phyloP scores from a whole-genome alignment of 768 basidiomycete species.

The Phaffia australis region DNA sequence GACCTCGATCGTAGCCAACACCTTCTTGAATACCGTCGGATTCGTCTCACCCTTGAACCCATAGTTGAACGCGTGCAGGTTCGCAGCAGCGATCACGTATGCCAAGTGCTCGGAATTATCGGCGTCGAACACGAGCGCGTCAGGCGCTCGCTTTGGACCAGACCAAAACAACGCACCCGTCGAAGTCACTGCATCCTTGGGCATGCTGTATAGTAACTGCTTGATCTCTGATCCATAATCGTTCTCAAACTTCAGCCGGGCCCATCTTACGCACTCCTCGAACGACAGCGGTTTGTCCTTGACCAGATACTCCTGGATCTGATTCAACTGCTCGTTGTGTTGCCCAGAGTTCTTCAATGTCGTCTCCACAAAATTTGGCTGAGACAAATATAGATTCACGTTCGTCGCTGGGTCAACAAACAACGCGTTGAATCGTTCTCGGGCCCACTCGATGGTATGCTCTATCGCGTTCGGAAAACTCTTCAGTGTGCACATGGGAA shows the following conservation, averaged over 20 bases:
- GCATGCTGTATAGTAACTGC: constrained; percentile 84
- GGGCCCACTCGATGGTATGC: constrained; percentile 97
- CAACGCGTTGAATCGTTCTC: constrained; percentile 78
- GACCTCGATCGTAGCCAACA: constrained; percentile 69
- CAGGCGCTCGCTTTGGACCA: constrained; percentile 93
- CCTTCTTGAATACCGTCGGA: constrained; percentile 63
- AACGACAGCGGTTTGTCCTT: constrained; percentile 87
- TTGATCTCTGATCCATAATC: constrained; percentile 87
- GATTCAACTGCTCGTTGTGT: constrained; percentile 76
- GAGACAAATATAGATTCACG: constrained; percentile 91
- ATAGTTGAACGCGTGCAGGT: constrained; percentile 96
- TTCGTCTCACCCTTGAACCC: constrained; percentile 84
- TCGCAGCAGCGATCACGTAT: constrained; percentile 86
- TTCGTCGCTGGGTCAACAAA: constrained; percentile 91
- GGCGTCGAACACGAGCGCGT: constrained; percentile 73
- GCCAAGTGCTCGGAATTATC: constrained; percentile 70
- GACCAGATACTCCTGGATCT: constrained; percentile 79
- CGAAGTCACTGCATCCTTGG: constrained; percentile 82
- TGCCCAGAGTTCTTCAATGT: constrained; percentile 84
- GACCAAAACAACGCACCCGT: constrained; percentile 98
- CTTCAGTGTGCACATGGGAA: constrained; percentile 94
- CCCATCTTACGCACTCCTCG: constrained; percentile 96
- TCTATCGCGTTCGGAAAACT: constrained; percentile 97
- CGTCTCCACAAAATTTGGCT: constrained; percentile 87
- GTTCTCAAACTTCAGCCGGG: constrained; percentile 84